Conservation (phyloP, 192 early-diverging fungal genomes). For the Diversispora eburnea region DNA sequence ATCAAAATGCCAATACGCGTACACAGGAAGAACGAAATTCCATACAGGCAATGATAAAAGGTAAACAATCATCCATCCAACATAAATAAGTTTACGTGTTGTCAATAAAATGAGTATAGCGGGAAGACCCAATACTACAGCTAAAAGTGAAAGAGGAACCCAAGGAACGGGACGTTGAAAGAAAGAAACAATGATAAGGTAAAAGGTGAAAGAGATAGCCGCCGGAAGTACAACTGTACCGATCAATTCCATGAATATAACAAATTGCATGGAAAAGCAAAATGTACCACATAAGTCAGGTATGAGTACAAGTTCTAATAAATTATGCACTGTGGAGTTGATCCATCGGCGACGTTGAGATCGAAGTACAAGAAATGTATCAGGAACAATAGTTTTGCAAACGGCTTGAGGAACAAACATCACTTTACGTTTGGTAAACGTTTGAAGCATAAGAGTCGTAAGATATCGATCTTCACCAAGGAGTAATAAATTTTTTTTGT, state of each 20-base stretch:
- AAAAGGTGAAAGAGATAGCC: slow-evolving; percentile 83
- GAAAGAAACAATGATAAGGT: slow-evolving; percentile 70
- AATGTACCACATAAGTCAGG: slow-evolving; percentile 85
- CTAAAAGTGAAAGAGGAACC: slow-evolving; percentile 67
- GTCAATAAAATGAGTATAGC: slow-evolving; percentile 80
- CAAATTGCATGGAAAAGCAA: slow-evolving; percentile 94
- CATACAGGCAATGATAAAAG: slow-evolving; percentile 69
- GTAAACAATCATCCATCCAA: slow-evolving; percentile 84
- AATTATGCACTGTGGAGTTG: slow-evolving; percentile 91
- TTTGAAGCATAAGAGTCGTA: slow-evolving; percentile 88
- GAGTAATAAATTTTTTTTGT: slow-evolving; percentile 90
- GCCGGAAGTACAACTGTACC: slow-evolving; percentile 92
- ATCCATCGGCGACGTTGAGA: slow-evolving; percentile 89
- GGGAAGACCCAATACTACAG: slow-evolving; percentile 70
- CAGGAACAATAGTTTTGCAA: slow-evolving; percentile 87
- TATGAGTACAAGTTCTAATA: slow-evolving; percentile 78
- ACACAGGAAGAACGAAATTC: slow-evolving; percentile 74
- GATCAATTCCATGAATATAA: slow-evolving; percentile 91
- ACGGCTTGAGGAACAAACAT: slow-evolving; percentile 91
- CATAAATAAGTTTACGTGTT: slow-evolving; percentile 71
- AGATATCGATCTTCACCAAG: slow-evolving; percentile 96
- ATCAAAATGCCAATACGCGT: slow-evolving; percentile 86
- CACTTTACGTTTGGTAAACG: slow-evolving; percentile 93
- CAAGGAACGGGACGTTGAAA: slow-evolving; percentile 43
- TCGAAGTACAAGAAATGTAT: slow-evolving; percentile 77